A percentile compares a stretch with the other conserved stretches of the same genome.
Evolutionary conservation across 352 stramenopile species (phyloP).

Genomic region (Globisporangium echinulatum): DNA sequence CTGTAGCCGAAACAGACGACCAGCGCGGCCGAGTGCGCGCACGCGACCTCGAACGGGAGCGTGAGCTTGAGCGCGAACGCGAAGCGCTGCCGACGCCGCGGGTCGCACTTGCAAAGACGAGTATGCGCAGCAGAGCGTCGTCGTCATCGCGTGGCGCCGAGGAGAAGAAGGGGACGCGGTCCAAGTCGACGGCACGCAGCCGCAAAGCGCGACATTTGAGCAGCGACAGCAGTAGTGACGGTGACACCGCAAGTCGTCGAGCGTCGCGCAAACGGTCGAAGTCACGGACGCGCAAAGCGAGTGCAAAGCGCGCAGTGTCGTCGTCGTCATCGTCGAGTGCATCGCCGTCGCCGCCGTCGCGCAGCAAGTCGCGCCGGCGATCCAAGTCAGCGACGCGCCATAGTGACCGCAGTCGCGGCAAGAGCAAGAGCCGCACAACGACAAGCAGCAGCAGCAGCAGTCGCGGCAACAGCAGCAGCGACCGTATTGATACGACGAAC

Average conservation of each 20-base stretch:
- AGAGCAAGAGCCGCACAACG: constrained; percentile 15
- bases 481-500: constrained; percentile 37
- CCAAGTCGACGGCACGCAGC: constrained; percentile 28
- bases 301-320: constrained; percentile 16
- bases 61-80: constrained; percentile 7
- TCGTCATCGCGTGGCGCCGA: constrained; percentile 6
- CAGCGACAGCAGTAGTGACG: not conserved
- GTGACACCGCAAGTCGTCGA: not conserved
- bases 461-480: constrained; percentile 17
- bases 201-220: constrained; percentile 11
- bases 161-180: constrained; percentile 25
- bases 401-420: constrained; percentile 13
- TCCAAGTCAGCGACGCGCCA: constrained; percentile 2
- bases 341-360: not conserved
- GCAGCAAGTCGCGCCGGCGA: constrained; percentile 1
- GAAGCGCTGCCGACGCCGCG: constrained; percentile 8
- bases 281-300: constrained; percentile 10
- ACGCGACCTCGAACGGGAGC: constrained; percentile 1
- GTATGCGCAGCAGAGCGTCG: not conserved
- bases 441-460: constrained; percentile 13
- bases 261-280: constrained; percentile 5
- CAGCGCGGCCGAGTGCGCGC: not conserved
- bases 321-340: constrained; percentile 3
- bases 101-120: constrained; percentile 3
- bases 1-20: not conserved